Evolutionary conservation across 345 rosid genomes (phyloP).

Genomic region (Citrus hindsii): DNA sequence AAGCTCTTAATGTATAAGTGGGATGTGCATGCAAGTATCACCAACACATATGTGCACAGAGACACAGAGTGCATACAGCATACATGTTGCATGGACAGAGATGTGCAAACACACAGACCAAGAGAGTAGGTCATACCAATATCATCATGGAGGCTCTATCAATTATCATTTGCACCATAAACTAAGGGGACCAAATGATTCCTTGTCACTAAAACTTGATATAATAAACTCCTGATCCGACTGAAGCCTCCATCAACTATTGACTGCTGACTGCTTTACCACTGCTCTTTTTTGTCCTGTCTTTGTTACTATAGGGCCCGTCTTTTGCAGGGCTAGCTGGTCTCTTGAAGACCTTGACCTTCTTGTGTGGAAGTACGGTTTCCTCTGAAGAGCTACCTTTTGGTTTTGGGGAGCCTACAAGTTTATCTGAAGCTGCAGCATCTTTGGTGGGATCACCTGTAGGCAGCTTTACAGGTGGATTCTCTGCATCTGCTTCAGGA

Average conservation of each 20-base stretch:
- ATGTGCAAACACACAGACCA: not conserved
- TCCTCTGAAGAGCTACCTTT: slow-evolving; percentile 35
- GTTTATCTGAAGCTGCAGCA: slow-evolving; percentile 25
- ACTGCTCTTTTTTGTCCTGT: slow-evolving; percentile 38
- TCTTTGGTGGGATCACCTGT: slow-evolving; percentile 24
- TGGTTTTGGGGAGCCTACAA: slow-evolving; percentile 33
- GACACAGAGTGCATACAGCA: not conserved
- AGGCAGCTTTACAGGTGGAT: slow-evolving; percentile 36
- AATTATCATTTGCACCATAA: slow-evolving; percentile 13
- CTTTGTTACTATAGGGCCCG: slow-evolving; percentile 23
- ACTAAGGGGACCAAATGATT: slow-evolving; percentile 7
- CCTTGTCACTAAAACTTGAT: slow-evolving; percentile 9
- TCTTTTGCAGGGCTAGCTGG: slow-evolving; percentile 41
- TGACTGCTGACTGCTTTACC: slow-evolving; percentile 29
- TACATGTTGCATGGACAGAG: not conserved
- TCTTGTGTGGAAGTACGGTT: slow-evolving; percentile 43
- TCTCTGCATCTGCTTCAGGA: slow-evolving; percentile 54
- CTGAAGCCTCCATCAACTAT: slow-evolving; percentile 61
- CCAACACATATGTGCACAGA: not conserved
- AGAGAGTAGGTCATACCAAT: slow-evolving; percentile 21
- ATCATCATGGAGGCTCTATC: slow-evolving; percentile 13
- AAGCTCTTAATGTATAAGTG: not conserved
- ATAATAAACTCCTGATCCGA: slow-evolving; percentile 30
- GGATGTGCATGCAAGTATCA: not conserved
- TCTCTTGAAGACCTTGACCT: slow-evolving; percentile 57